These are phyloP conservation scores for Chlorokybus atmophyticus DNA, from an alignment of 139 green algal species.

Conservation along the genomic window DNA sequence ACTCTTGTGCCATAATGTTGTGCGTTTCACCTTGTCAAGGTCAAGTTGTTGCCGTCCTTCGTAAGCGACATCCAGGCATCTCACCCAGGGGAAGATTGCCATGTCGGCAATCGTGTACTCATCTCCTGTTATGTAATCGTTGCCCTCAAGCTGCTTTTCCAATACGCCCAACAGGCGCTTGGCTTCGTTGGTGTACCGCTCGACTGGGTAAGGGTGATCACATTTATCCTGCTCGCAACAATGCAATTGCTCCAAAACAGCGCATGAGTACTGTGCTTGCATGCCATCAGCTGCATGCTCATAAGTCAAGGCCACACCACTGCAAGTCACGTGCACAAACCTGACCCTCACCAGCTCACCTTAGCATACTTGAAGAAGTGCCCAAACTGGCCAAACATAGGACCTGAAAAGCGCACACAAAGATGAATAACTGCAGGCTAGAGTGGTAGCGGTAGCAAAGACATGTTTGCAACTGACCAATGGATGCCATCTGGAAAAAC, in stretches of 20 bases:
- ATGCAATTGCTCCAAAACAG: too few species aligned
- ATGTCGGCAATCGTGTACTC: slow-evolving; percentile 24
- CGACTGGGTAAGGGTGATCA: slow-evolving; percentile 19
- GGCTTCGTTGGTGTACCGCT: slow-evolving; percentile 26
- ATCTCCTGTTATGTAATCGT: slow-evolving; percentile 18
- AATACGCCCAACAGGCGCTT: slow-evolving; percentile 26
- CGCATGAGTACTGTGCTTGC: too few species aligned
- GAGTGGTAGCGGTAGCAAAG: background rate
- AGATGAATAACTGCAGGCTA: background rate
- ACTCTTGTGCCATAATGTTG: too few species aligned
- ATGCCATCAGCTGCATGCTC: too few species aligned
- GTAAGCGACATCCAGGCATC: slow-evolving; percentile 7
- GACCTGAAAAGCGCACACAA: background rate
- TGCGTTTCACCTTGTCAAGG: too few species aligned
- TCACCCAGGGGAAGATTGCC: slow-evolving; percentile 21
- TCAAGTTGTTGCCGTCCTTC: too few species aligned
- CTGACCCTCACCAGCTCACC: too few species aligned
- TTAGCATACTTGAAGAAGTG: slow-evolving; percentile 29
- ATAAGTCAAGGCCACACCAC: too few species aligned
- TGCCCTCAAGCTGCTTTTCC: slow-evolving; percentile 26
- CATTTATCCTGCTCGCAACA: too few species aligned
- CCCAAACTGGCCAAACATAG: slow-evolving; percentile 18
- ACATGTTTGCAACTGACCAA: background rate
- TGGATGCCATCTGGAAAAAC: slow-evolving; percentile 21
- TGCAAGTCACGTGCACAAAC: too few species aligned